phyloP scores from a whole-genome alignment of 139 green algal genomes.

The Dunaliella primolecta region DNA sequence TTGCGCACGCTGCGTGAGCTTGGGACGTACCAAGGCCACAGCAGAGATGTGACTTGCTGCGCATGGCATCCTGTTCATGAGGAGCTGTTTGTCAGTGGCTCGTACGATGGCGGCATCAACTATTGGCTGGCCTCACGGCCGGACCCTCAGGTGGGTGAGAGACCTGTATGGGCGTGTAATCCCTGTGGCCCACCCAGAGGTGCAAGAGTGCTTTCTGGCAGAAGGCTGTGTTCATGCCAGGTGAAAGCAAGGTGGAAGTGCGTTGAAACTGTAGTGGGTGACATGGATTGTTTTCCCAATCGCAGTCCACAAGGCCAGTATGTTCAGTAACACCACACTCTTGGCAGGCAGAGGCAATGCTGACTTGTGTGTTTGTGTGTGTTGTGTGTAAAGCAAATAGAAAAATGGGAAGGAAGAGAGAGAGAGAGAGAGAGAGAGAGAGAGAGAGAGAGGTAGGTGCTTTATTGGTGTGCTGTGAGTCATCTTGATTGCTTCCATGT shows the following conservation, averaged over 20 bases:
- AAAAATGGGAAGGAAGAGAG: too few relatives aligned
- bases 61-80: slow-evolving; percentile 89
- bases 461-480: too few relatives aligned
- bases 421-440: too few relatives aligned
- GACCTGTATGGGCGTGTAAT: slow-evolving; percentile 13
- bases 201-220: not conserved
- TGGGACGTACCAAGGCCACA: slow-evolving; percentile 70
- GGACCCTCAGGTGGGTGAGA: slow-evolving; percentile 41
- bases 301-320: not conserved
- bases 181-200: too few relatives aligned
- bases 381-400: too few relatives aligned
- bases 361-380: too few relatives aligned
- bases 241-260: not conserved
- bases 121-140: slow-evolving; percentile 71
- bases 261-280: not conserved
- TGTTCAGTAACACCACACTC: too few relatives aligned
- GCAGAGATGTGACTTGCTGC: slow-evolving; percentile 67
- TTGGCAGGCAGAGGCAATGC: too few relatives aligned
- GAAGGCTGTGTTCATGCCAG: not conserved
- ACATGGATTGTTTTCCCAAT: not conserved
- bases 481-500: too few relatives aligned
- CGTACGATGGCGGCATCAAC: slow-evolving; percentile 68
- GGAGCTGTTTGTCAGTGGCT: slow-evolving; percentile 70
- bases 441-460: too few relatives aligned
- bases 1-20: slow-evolving; percentile 69